Percentiles rank a stretch among this genome's conserved stretches.
phyloP scores from a whole-genome alignment of 805 yeast species.

The Ogataea angusta region DNA sequence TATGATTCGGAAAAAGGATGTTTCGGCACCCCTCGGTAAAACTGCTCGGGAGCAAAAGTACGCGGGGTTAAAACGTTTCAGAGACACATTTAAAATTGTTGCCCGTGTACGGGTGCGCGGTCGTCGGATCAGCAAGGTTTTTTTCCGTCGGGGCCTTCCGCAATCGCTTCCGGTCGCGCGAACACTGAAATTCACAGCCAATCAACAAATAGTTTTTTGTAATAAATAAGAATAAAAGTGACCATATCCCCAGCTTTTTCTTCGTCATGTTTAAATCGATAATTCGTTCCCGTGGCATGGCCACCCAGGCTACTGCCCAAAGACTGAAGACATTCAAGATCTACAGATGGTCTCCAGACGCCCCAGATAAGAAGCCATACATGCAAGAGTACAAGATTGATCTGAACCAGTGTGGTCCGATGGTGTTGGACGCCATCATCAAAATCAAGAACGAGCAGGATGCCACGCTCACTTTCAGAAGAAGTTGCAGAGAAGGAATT shows the following conservation, averaged over 20 bases:
- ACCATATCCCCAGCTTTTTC: not conserved
- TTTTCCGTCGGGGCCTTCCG: constrained; percentile 10
- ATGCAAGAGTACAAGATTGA: constrained; percentile 82
- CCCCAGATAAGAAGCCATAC: constrained; percentile 87
- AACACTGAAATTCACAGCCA: constrained; percentile 9
- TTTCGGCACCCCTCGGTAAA: not conserved
- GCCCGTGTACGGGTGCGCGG: not conserved
- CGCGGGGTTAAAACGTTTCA: not conserved
- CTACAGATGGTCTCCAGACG: constrained; percentile 98
- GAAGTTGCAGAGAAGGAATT: constrained; percentile 99
- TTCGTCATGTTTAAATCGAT: constrained; percentile 7
- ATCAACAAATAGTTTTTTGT: constrained; percentile 8
- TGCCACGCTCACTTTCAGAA: constrained; percentile 90
- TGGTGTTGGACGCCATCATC: constrained; percentile 92
- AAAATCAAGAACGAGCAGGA: constrained; percentile 97
- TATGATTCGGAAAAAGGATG: not conserved
- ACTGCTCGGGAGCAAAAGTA: not conserved
- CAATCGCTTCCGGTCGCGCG: constrained; percentile 15
- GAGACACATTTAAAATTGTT: not conserved
- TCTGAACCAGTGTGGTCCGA: constrained; percentile 92
- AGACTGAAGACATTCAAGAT: constrained; percentile 81
- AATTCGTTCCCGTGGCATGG: constrained; percentile 34
- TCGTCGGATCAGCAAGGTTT: constrained; percentile 3
- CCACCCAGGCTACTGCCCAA: constrained; percentile 55
- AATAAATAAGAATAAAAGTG: constrained; percentile 5